Evolutionary conservation across 495 filamentous ascomycete species (phyloP), one percentile per base, ranked within the genome.

Genomic region (Pyrenopolyporus hunteri): DNA sequence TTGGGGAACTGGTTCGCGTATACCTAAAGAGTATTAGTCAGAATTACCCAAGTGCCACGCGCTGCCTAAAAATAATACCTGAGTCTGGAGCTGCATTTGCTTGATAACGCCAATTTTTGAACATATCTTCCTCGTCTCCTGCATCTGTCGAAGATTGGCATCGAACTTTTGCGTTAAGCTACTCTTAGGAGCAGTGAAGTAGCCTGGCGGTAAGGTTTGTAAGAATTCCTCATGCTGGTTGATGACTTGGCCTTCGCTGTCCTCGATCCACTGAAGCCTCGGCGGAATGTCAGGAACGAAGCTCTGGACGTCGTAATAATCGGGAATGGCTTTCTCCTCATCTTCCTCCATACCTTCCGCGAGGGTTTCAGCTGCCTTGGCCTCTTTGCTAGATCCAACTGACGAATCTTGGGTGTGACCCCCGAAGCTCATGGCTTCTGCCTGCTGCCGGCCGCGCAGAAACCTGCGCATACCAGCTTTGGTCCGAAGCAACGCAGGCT

Each of bases 1-100:
- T 98, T 98, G 62, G 92, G 91, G 63, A 99, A 98, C 70, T 99
- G 94, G 67, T 97, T 98, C 67, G 91, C 87, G 70, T 98, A 98
- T 79, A 96, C 92, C 91, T 96, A 65, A 44, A 50, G 31, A 22
- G 55, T 13, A 32, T 66, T 26, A 53, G 68, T 59, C 26, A 51
- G 11, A 53, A 9, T 47, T 20, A 9, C 23, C 16, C 36, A 14
- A 11, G 29, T 25, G 16, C 11, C 23, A 54, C 16, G 45, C 1
- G 6, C 6, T 20, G n/a, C n/a, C n/a, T n/a, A 7, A 37, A 26
- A 42, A 63, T 78, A 63, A 6, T 85, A 93, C 92, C 84, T 97
- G 94, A 39, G 92, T 89, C 69, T 99, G 95, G 25, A 97, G 80
- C 72, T 98, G 95, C 94, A 99, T 99, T 78, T 99, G 94, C 80